phyloP scores from a whole-genome alignment of 1,139 yeast genomes.

The Taphrina wiesneri region DNA sequence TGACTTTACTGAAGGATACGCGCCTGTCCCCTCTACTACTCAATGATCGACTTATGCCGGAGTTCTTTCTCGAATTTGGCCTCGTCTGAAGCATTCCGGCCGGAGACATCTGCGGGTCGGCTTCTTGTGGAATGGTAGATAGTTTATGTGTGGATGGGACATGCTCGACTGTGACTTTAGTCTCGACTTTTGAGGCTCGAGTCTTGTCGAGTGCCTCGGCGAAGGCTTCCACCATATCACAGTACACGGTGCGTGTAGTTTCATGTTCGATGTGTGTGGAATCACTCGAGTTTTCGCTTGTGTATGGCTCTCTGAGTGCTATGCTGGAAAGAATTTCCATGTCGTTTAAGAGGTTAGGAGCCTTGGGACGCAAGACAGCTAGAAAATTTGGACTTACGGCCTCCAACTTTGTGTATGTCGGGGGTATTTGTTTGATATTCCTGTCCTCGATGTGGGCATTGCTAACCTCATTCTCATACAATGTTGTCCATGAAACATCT shows the following conservation, averaged over 20 bases:
- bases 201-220: neutral
- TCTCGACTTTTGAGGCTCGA: neutral
- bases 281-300: neutral
- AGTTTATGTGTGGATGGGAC: neutral
- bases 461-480: neutral
- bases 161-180: neutral
- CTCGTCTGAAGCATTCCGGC: neutral
- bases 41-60: neutral
- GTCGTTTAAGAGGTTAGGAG: neutral
- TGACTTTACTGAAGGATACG: neutral
- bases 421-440: neutral
- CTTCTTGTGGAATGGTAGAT: neutral
- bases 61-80: neutral
- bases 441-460: neutral
- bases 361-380: neutral
- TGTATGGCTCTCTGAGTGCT: neutral
- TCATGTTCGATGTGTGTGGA: neutral
- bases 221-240: conserved; percentile 2
- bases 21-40: neutral
- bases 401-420: neutral
- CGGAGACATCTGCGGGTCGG: neutral
- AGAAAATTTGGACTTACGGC: neutral
- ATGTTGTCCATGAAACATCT: neutral
- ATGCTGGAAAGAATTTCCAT: conserved; percentile 1
- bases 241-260: neutral